Conservation (phyloP, 2,329 filamentous ascomycete species). For the Fusarium tricinctum region DNA sequence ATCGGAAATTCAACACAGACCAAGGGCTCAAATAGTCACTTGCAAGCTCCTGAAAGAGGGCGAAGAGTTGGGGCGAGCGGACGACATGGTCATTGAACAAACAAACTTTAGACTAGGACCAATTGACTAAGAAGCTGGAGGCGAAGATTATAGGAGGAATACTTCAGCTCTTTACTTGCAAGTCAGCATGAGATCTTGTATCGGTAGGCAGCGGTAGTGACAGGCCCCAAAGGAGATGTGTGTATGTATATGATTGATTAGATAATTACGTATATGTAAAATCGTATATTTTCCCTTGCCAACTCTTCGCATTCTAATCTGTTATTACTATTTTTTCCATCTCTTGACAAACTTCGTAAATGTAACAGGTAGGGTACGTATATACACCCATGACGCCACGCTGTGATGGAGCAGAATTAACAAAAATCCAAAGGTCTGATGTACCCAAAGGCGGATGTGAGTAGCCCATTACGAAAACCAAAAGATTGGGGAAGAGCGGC, state of each 20-base stretch:
- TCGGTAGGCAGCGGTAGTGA: background rate
- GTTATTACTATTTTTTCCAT: slow-evolving; percentile 18
- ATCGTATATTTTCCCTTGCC: slow-evolving; percentile 27
- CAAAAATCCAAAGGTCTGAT: slow-evolving; percentile 1
- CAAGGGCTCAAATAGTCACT: too few relatives aligned
- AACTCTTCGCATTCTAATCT: slow-evolving; percentile 13
- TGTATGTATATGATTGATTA: slow-evolving; percentile 18
- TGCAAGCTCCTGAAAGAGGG: too few relatives aligned
- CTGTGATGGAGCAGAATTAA: slow-evolving; percentile 20
- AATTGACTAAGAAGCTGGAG: too few relatives aligned
- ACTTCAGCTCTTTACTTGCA: too few relatives aligned
- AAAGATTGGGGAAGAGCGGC: background rate
- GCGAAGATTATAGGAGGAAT: too few relatives aligned
- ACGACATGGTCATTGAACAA: too few relatives aligned
- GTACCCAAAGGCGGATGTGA: background rate
- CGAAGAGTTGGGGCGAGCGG: too few relatives aligned
- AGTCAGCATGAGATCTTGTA: too few relatives aligned
- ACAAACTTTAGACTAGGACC: too few relatives aligned
- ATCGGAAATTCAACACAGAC: too few relatives aligned
- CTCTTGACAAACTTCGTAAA: slow-evolving; percentile 23
- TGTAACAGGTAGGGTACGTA: background rate
- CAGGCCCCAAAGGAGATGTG: background rate
- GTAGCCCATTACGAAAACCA: slow-evolving; percentile 7
- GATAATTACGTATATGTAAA: slow-evolving; percentile 15
- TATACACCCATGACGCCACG: slow-evolving; percentile 38